Base-by-base conservation (phyloP, 768 basidiomycete genomes). In the Xerocomus spinulosus region DNA sequence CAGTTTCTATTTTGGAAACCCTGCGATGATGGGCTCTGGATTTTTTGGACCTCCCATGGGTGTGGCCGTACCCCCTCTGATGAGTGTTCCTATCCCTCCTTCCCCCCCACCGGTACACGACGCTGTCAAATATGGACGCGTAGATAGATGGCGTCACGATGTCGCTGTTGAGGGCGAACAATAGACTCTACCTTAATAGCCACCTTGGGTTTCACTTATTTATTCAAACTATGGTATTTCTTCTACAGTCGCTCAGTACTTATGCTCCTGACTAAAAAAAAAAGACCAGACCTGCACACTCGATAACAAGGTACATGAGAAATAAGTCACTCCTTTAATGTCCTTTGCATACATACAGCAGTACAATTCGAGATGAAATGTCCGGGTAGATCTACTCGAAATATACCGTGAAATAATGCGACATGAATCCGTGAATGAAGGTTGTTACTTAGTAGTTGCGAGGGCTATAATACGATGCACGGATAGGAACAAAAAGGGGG, bases 91-190 rank as follows among this genome's bases (percentile, higher is more conserved):
- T 13, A 57, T 70, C 15, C 62, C 68, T 26, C 68, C 77, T 28
- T 81, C 83, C 2, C 83, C 85, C 21, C 83, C 85, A 13, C 82
- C 81, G 9, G 60, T 74, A 33, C 77, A 76, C 20, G 88, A 91
- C 49, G 70, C 78, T 32, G 74, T 71, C 29, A 91, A 89, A 61
- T 85, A 76, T 52, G 78, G 77, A 9, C 73, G 78, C 4, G 88
- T 92, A 23, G 89, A 92, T 63, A 78, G 78, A 51, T 92, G 89
- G 89, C 80, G 89, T 54, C 81, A 77, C 52, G 81, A 87, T 56
- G 86, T 92, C 37, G 81, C 79, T 15, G 80, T 85, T 10, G 86
- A 86, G 55, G 83, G 82, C n/a, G 73, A 79, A 48, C 59, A 52
- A 32, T 66, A 61, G 43, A 49, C 18, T 35, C n/a, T 48, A 49